A percentile compares a stretch with the other conserved stretches of the same genome.
phyloP scores from a whole-genome alignment of 2,329 filamentous ascomycete genomes.

The Didymella keratinophila region DNA sequence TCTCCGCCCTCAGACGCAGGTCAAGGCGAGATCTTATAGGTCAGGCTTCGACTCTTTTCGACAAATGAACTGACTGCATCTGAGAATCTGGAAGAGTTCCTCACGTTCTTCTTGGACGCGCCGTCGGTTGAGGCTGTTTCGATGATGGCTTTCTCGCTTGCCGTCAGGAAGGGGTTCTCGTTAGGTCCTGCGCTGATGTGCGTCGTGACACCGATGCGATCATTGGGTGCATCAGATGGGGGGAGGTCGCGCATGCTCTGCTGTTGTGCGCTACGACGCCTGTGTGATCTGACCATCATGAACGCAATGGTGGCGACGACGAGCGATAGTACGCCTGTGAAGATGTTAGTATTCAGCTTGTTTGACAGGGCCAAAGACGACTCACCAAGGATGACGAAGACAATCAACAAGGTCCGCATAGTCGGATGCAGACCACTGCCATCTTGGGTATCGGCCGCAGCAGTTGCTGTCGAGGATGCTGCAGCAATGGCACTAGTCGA shows the following conservation, averaged over 20 bases:
- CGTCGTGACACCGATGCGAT: constrained; percentile 4
- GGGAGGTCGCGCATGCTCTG: background rate
- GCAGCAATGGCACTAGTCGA: background rate
- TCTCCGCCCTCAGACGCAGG: background rate
- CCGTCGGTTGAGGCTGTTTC: background rate
- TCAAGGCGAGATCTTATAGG: constrained; percentile 24
- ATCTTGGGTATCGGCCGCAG: background rate
- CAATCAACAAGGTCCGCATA: constrained; percentile 6
- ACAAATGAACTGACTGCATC: constrained; percentile 18
- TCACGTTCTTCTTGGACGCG: background rate
- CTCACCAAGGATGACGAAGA: constrained; percentile 16
- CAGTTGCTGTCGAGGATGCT: background rate
- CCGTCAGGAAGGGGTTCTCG: constrained; percentile 19
- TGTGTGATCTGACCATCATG: constrained; percentile 10
- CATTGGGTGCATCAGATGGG: background rate
- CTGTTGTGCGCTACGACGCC: background rate
- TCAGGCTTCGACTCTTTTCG: constrained; percentile 11
- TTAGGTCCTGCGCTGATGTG: background rate
- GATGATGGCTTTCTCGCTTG: constrained; percentile 15
- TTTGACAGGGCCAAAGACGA: too few relatives aligned
- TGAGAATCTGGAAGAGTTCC: background rate
- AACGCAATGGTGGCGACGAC: constrained; percentile 2
- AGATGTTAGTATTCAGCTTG: background rate
- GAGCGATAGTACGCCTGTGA: constrained; percentile 6
- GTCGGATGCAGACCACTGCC: constrained; percentile 6